Base-by-base conservation (phyloP, 129 eudicot genomes). In the Solidago caesia region DNA sequence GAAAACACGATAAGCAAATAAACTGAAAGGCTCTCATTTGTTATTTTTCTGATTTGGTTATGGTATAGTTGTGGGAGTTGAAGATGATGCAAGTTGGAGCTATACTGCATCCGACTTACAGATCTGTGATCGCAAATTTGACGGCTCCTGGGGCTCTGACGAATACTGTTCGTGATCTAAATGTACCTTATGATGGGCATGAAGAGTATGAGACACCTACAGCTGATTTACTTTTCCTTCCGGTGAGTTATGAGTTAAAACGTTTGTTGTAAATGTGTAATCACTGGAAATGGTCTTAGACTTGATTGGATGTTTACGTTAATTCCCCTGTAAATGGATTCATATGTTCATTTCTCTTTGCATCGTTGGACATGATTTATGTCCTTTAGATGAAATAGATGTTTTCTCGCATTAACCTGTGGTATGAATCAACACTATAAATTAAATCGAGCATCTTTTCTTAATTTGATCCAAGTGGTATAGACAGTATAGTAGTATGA, bases 121-220 rank as follows among this genome's bases (percentile, higher is more conserved):
- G 97, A 91, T 84, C 93, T 53, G 64, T 92, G 2, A 82, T 70
- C 7, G 70, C 79, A 0, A 93, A 81, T 67, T 56, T 85, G 2
- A 77, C 85, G 10, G 77, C 73, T 2, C 86, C 89, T 12, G 97
- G 93, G 44, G 87, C 85, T 68, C 79, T 75, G 4, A 66, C 86
- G 9, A 81, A 89, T 4, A 85, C 96, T 45, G 89, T 93, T 67
- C 96, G 87, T 69, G 97, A 94, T 81, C 91, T 94, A 6, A 94
- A 94, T 81, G 96, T 93, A 15, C 91, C 98, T 0, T 94, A 90
- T 70, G 98, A 94, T 81, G 97, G 96, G 47, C 81, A 89, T 4
- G 97, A 94, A 41, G 98, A 88, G 93, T 94, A 82, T 61, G 98
- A 94, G 76, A 93, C 93, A 53, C 97, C 97, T 46, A 88, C 98